phyloP scores from a whole-genome alignment of 768 basidiomycete genomes.

The Naematelia encephala region DNA sequence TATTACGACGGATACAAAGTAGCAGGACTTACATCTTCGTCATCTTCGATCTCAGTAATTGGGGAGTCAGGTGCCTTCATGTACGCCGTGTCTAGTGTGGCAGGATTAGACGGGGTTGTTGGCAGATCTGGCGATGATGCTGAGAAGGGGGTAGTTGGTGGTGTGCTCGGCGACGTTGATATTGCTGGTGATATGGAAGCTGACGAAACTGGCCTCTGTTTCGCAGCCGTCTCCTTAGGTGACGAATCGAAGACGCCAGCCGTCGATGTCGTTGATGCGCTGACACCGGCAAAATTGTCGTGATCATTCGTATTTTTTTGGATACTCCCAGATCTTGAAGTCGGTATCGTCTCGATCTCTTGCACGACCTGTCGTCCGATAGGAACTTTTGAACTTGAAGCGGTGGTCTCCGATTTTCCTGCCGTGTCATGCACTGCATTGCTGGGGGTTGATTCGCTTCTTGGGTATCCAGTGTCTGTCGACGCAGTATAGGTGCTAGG shows the following conservation, averaged over 20 bases:
- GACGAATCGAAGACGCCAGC: too few relatives aligned
- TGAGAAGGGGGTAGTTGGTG: background rate
- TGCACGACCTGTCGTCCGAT: background rate
- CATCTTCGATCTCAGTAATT: conserved; percentile 3
- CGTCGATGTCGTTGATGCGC: too few relatives aligned
- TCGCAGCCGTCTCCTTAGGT: background rate
- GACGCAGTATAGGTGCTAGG: too few relatives aligned
- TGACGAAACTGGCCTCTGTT: too few relatives aligned
- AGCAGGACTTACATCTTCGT: conserved; percentile 23
- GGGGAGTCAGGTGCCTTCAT: background rate
- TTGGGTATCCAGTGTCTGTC: too few relatives aligned
- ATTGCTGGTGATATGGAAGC: background rate
- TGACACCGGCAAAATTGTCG: too few relatives aligned
- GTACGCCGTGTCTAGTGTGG: background rate
- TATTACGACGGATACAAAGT: background rate
- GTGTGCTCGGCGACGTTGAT: background rate
- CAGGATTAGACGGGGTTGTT: background rate
- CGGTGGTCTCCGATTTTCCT: too few relatives aligned
- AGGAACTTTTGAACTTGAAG: background rate
- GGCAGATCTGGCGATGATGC: background rate
- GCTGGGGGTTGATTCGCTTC: too few relatives aligned
- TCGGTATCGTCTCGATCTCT: background rate
- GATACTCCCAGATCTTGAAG: background rate
- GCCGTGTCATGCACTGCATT: too few relatives aligned
- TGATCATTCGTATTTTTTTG: background rate